phyloP scores from a whole-genome alignment of 2,329 filamentous ascomycete species.

The Aureobasidium vineae region DNA sequence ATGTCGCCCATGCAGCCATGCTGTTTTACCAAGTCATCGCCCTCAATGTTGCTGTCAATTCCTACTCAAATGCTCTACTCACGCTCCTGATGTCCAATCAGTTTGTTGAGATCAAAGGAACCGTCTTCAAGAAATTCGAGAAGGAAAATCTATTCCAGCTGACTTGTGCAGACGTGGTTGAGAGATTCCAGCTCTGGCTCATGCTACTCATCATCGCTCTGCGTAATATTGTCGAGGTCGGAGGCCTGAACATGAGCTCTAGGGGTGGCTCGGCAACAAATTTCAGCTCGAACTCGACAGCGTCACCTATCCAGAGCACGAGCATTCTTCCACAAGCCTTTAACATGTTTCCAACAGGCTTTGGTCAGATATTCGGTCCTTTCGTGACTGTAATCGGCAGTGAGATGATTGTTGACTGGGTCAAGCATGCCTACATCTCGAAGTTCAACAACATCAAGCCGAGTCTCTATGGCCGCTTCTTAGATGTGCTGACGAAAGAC shows the following conservation, averaged over 20 bases:
- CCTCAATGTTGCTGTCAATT: conserved; percentile 96
- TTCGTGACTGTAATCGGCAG: conserved; percentile 93
- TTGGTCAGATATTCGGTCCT: conserved; percentile 81
- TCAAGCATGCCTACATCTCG: conserved; percentile 96
- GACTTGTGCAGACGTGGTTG: conserved; percentile 93
- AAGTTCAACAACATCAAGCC: conserved; percentile 99
- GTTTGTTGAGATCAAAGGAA: conserved; percentile 98
- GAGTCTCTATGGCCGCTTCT: conserved; percentile 79
- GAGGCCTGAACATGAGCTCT: conserved; percentile 64
- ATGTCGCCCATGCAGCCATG: conserved; percentile 78
- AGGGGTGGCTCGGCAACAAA: conserved; percentile 32
- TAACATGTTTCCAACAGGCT: conserved; percentile 70
- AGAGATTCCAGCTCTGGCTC: conserved; percentile 95
- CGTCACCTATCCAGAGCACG: conserved; percentile 59
- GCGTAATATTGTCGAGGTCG: conserved; percentile 94
- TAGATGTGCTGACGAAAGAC: conserved; percentile 94
- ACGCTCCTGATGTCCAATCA: conserved; percentile 95
- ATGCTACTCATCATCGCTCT: conserved; percentile 96
- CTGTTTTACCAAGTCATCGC: conserved; percentile 98
- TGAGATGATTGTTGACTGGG: conserved; percentile 94
- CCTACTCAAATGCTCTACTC: conserved; percentile 92
- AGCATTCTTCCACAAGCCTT: conserved; percentile 89
- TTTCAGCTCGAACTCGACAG: conserved; percentile 47
- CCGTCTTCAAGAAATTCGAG: conserved; percentile 98
- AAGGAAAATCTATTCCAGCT: conserved; percentile 97